Evolutionary conservation across 176 grass and related monocot species (phyloP).

Genomic region (Echinochloa phyllopogon): DNA sequence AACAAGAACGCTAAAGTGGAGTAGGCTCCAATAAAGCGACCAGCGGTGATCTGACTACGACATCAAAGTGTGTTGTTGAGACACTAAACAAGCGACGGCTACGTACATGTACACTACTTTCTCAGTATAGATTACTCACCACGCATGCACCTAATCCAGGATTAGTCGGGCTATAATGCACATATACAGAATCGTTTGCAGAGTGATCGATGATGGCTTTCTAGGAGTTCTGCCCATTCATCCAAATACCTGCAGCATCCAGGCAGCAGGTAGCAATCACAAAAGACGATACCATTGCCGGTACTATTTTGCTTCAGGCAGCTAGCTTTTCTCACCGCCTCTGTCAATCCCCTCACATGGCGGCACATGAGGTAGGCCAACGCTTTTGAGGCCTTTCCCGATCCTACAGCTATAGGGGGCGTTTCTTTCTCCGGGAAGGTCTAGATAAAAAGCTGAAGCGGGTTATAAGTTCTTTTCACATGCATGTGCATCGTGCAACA

Average conservation of each 20-base stretch:
- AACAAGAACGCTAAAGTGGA: slow-evolving; percentile 30
- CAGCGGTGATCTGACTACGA: neutral
- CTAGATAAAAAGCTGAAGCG: slow-evolving; percentile 14
- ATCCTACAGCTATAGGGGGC: neutral
- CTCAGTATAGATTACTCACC: neutral
- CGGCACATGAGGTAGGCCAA: slow-evolving; percentile 50
- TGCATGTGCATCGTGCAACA: slow-evolving; percentile 7
- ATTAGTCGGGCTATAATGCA: neutral
- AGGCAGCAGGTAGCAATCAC: neutral
- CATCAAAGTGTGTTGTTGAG: slow-evolving; percentile 6
- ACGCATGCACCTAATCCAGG: slow-evolving; percentile 16
- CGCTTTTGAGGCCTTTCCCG: slow-evolving; percentile 2
- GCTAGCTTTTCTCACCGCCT: slow-evolving; percentile 31
- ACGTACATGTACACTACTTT: neutral
- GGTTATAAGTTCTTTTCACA: slow-evolving; percentile 29
- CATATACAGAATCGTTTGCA: neutral
- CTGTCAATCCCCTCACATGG: slow-evolving; percentile 42
- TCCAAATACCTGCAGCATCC: neutral
- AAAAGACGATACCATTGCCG: neutral
- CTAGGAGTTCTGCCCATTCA: neutral
- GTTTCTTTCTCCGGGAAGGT: slow-evolving; percentile 1
- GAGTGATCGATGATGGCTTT: neutral
- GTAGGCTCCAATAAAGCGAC: slow-evolving; percentile 25
- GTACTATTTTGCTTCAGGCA: neutral
- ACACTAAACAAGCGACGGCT: neutral